Base-by-base conservation (phyloP, 192 early-diverging fungal species). In the Coemansia sp. region DNA sequence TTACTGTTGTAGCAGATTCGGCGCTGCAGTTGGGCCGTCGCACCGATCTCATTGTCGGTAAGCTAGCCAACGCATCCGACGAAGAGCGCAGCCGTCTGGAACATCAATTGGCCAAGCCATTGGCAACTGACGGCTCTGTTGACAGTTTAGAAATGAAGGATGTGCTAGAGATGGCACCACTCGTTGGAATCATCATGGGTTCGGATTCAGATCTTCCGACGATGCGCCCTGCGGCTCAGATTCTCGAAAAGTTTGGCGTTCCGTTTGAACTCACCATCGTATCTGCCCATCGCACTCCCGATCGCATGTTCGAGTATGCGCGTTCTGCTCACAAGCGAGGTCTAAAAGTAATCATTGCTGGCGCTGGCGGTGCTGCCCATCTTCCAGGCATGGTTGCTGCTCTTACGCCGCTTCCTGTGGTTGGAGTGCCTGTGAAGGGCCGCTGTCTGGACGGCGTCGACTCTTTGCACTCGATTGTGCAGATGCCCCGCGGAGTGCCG, bases 341-440 rank as follows among this genome's bases (percentile, higher is more conserved):
- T 5, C 68, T 99, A 18, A 95, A 96, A 77, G 95, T 92, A 16
- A 97, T 99, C 62, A 98, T 99, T 82, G 98, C 98, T 11, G 98
- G 92, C 36, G 98, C 98, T 42, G 98, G 98, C 26, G 98, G 98
- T 49, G 98, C 98, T 8, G 98, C 98, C 15, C 96, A 98, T 83
- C 85, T 99, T 57, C 98, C 98, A 6, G 98, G 98, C 22, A 99
- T 99, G 98, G 96, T 98, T 7, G 98, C 98, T 22, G 95, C 95
- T 26, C 84, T 97, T 68, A 98, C 98, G 4, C 92, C 95, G n/a
- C 79, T 99, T 16, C 98, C 95, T 6, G 98, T 99, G 47, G 93
- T 99, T 63, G 98, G 98, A 45, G 95, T 98, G 3, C 98, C 98
- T 18, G 93, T 99, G 39, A 94, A 94, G 49, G 89, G 95, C 42